Evolutionary conservation across 2,329 filamentous ascomycete genomes (phyloP).

Genomic region (Cordyceps farinosa): DNA sequence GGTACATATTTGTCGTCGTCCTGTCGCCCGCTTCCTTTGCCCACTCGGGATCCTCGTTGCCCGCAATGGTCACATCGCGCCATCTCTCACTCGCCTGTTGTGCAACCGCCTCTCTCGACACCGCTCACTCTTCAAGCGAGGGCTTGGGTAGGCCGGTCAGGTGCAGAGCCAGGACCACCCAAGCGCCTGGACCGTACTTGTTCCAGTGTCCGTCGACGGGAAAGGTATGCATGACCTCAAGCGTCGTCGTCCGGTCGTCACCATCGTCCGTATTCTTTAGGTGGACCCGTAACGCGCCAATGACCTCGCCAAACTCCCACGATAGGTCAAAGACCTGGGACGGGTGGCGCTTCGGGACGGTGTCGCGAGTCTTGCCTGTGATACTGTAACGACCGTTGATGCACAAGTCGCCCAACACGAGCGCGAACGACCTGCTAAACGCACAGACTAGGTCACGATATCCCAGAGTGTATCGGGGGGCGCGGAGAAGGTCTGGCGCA

Average conservation of each 20-base stretch:
- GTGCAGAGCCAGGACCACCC: constrained; percentile 2
- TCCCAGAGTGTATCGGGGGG: not conserved
- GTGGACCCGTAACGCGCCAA: constrained; percentile 4
- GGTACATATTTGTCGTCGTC: constrained; percentile 8
- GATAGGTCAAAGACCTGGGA: not conserved
- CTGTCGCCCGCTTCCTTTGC: not conserved
- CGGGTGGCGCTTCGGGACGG: constrained; percentile 9
- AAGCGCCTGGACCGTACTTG: constrained; percentile 13
- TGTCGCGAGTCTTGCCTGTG: constrained; percentile 9
- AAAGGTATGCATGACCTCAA: constrained; percentile 3
- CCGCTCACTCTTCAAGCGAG: not conserved
- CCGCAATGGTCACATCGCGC: constrained; percentile 1
- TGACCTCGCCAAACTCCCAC: constrained; percentile 5
- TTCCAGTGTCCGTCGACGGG: constrained; percentile 9
- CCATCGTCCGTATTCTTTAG: not conserved
- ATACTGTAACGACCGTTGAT: constrained; percentile 14
- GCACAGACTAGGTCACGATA: not conserved
- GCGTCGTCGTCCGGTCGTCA: not conserved
- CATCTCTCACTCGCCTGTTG: not conserved
- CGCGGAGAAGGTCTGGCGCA: not conserved
- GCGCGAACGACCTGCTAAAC: constrained; percentile 10
- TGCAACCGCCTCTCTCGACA: constrained; percentile 8
- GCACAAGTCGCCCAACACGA: constrained; percentile 13
- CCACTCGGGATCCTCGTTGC: constrained; percentile 6
- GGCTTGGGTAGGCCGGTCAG: not conserved